Base-by-base conservation (phyloP, 164 flowering plant genomes). In the Sedum album region DNA sequence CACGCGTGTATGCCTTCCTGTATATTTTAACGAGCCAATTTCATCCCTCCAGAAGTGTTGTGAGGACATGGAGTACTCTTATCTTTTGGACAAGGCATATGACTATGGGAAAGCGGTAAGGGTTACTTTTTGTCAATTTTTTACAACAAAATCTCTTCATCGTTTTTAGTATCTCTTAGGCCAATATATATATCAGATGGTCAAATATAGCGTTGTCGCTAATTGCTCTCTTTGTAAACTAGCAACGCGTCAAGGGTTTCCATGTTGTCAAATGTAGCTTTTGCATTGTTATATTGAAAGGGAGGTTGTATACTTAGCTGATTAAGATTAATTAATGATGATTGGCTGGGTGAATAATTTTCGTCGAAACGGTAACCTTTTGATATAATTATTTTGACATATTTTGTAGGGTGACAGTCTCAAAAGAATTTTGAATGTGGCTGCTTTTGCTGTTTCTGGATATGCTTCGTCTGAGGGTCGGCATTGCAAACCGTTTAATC, bases 371-470 rank as follows among this genome's bases (percentile, higher is more conserved):
- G 11, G 14, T 55, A 55, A 3, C 30, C 14, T 25, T 53, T 25
- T 53, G 17, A 11, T 28, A 28, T 57, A 4, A 57, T 26, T 28
- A 6, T 26, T 28, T 42, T 61, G 31, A 67, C 25, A 65, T 73
- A 31, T 73, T 28, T 73, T 72, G 72, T 77, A 93, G 98, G 98
- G 97, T 7, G 82, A 93, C 75, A 80, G 89, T 79, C 84, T 93
- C 51, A 79, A 80, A 42, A 85, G 97, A 79, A 74, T 79, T 71
- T 75, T 93, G 63, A 75, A 88, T 74, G 96, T 93, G 68, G 98
- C 97, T 77, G 96, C 98, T 65, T 93, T 93, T 81, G 98, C 98
- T 11, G 90, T 88, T 63, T 93, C 98, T 72, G 98, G 90, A 42
- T 93, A 93, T 86, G 89, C 98, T 53, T 93, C 97, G 8, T 79